Base-by-base conservation (phyloP, 345 rosid species). In the Gossypium australe region DNA sequence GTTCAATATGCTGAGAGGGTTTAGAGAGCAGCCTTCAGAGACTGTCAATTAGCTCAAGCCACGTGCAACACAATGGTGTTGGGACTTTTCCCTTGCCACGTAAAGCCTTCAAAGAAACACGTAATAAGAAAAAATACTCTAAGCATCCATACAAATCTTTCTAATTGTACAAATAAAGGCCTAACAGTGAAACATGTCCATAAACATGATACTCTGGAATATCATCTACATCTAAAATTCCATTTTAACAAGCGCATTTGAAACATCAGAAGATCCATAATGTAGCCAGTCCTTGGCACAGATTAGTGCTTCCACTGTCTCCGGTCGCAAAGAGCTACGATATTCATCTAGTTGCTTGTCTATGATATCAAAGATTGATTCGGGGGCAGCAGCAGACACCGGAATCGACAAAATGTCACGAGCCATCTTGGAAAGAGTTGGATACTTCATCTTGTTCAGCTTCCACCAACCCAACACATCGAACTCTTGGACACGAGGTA, bases 401-500 rank as follows among this genome's bases (percentile, higher is more conserved):
- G 89, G 90, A 41, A 92, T 77, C 0, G 90, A 80, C 64, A 94
- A 84, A 14, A 94, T 84, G 78, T 92, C 97, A 2, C 97, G 86
- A 66, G 97, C 95, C 97, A 94, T 94, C 82, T 87, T 89, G 1
- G 92, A 88, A 62, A 94, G 89, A 7, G 89, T 92, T 0, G 98
- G 98, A 74, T 81, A 92, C 85, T 92, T 90, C 72, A 92, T 72
- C 84, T 85, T 90, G 85, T 94, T 89, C 84, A 84, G 84, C 80
- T 90, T 92, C 97, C 98, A 94, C 98, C 98, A 94, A 53, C 89
- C 87, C 24, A 92, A 74, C 43, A 94, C 89, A 78, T 92, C 90
- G 52, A 94, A 89, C 77, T 92, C 98, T 20, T 84, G 91, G 48
- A 80, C 84, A 2, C 97, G 87, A 16, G 98, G 95, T 76, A 87